phyloP scores from a whole-genome alignment of 495 filamentous ascomycete genomes.

The Tuber brumale region DNA sequence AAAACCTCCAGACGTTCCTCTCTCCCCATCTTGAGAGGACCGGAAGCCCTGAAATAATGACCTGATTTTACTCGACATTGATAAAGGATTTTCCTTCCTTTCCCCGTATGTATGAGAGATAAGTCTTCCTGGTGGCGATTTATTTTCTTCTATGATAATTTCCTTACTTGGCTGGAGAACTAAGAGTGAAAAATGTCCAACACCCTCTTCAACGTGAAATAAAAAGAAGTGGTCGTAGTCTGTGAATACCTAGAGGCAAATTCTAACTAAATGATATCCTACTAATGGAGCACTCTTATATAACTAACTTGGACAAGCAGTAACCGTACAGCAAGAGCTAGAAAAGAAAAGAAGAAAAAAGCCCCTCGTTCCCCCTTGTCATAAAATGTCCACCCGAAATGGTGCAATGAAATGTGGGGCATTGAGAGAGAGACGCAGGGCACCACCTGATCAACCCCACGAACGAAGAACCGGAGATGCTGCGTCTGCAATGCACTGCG shows the following conservation, averaged over 20 bases:
- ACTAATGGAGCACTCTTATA: conserved; percentile 1
- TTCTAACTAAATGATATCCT: neutral
- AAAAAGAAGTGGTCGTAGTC: conserved; percentile 1
- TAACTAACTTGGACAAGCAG: neutral
- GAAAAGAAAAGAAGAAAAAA: neutral
- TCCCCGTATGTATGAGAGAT: neutral
- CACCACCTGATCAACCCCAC: conserved; percentile 1
- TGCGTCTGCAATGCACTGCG: neutral
- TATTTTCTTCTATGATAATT: neutral
- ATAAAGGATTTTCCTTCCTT: conserved; percentile 7
- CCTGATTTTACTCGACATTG: conserved; percentile 31
- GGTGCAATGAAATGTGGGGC: neutral
- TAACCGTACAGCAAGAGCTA: neutral
- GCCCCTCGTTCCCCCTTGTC: neutral
- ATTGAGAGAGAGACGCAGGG: neutral
- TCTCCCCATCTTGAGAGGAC: conserved; percentile 12
- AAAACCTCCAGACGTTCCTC: conserved; percentile 11
- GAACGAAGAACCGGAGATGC: neutral
- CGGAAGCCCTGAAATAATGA: conserved; percentile 31
- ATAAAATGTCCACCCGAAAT: neutral
- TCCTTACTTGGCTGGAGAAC: neutral
- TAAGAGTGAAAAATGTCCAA: neutral
- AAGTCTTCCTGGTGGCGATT: neutral
- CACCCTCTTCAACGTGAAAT: neutral
- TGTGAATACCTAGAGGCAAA: neutral